Base-by-base conservation (phyloP, 495 filamentous ascomycete species). In the Xylaria longipes region DNA sequence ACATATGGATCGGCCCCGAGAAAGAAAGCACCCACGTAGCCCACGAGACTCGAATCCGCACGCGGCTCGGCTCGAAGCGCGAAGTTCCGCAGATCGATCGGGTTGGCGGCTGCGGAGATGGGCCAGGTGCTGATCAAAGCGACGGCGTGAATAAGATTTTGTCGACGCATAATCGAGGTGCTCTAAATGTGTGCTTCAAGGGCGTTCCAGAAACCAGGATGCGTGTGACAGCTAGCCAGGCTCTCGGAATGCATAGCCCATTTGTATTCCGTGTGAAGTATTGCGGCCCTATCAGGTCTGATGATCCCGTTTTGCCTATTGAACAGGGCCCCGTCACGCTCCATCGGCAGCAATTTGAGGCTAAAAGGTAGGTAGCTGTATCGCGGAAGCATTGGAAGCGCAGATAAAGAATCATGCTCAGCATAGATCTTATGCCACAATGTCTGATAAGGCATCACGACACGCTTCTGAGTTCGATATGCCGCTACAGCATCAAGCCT, bases 21-120 rank as follows among this genome's bases (percentile, higher is more conserved):
- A 58, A 87, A 88, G 75, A 87, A 86, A 17, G 82, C 85, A 0
- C 84, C 85, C 22, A 87, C 71, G 77, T 87, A 87, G 0, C 84
- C 83, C 14, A 80, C 81, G 2, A 86, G 74, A 58, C 70, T 78
- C 0, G 84, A 22, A 64, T 83, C 82, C n/a, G 81, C 81, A 17
- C 81, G 83, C 20, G 68, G 63, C 43, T 76, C 70, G 7, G 8
- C 70, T 52, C 69, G 63, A 43, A 78, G 22, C 12, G 70, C 76
- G 33, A 73, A 69, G 31, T 74, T 68, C 25, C 61, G 17, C 1
- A 76, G 58, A 52, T 78, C 74, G 25, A 78, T 48, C 8, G 74
- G 74, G 65, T 37, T 76, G 14, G 41, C 61, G 25, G 14, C 39
- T 25, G 61, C 12, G 5, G 17, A 46, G 41, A 27, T 20, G 41